Evolutionary conservation across 345 rosid genomes (phyloP).

Genomic region (Camelina laxa): DNA sequence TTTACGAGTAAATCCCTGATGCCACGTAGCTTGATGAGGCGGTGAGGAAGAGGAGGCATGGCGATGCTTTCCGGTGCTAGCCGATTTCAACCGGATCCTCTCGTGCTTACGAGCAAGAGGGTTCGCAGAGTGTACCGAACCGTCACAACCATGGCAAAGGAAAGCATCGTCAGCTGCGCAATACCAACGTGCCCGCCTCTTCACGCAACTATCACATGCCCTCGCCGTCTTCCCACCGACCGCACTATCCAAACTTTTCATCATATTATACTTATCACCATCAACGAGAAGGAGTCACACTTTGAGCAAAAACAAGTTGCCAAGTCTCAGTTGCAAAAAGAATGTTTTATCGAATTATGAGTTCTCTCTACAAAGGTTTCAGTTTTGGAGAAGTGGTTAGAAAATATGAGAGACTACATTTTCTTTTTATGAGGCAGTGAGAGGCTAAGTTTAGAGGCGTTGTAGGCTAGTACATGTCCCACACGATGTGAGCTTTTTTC

Average conservation of each 20-base stretch:
- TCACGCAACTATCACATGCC: slow-evolving; percentile 86
- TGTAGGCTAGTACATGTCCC: slow-evolving; percentile 44
- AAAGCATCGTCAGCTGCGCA: slow-evolving; percentile 96
- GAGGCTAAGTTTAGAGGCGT: slow-evolving; percentile 4
- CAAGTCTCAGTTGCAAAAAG: slow-evolving; percentile 30
- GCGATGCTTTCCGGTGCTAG: slow-evolving; percentile 28
- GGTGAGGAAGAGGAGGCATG: slow-evolving; percentile 26
- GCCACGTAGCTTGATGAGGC: slow-evolving; percentile 61
- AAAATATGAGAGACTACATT: slow-evolving; percentile 26
- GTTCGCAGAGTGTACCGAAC: slow-evolving; percentile 85
- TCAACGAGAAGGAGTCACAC: slow-evolving; percentile 16
- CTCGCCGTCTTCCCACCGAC: slow-evolving; percentile 85
- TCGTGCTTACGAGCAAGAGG: slow-evolving; percentile 79
- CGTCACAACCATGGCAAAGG: slow-evolving; percentile 87
- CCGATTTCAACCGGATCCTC: slow-evolving; percentile 72
- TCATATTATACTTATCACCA: slow-evolving; percentile 30
- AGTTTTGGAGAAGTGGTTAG: slow-evolving; percentile 31
- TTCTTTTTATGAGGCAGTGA: slow-evolving; percentile 31
- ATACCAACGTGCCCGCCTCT: slow-evolving; percentile 86
- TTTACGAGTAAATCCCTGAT: slow-evolving; percentile 77
- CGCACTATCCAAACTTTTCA: slow-evolving; percentile 60
- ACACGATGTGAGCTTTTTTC: slow-evolving; percentile 40
- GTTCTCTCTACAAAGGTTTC: slow-evolving; percentile 21
- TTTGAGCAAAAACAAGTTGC: slow-evolving; percentile 11
- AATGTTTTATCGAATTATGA: slow-evolving; percentile 25